Evolutionary conservation across 768 basidiomycete species (phyloP), one percentile per base, ranked within the genome.

Genomic region (Plicaturopsis crispa): DNA sequence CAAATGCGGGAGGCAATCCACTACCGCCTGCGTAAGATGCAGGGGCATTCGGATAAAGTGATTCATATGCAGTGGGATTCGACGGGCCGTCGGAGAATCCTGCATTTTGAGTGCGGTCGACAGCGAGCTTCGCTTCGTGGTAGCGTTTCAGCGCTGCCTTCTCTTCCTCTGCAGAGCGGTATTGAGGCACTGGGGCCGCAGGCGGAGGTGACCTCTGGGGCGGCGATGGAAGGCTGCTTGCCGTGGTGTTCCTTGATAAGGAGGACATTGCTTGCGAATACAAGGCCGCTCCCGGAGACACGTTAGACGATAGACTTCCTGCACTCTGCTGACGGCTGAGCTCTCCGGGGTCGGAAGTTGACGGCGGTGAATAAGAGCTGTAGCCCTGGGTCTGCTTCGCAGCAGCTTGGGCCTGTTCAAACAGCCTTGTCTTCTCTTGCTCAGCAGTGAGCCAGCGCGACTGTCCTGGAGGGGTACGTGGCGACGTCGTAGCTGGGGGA

Each of bases 141-240:
- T 84, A 89, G 42, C 77, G 64, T 46, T 54, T 66, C 39, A 87
- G 51, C 17, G 79, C 79, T 3, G 73, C 80, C 52, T 88, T 88
- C 58, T 89, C 86, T 51, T 84, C 72, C 43, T 78, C 80, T 0
- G 84, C 84, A 14, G 76, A 73, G 23, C 61, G 58, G 48, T 75
- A 83, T 21, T 70, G 69, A 21, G 75, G 72, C 3, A 66, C 52
- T 6, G 37, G 35, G 2, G 51, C 43, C 4, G 51, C 26, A 16
- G 46, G 38, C 5, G 54, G 41, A 28, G 26, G 26, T 28, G 26
- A 28, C 14, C 8, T 14, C 8, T 14, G 26, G n/a, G 26, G 44
- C 6, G 22, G 39, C 19, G 24, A 4, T 18, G 22, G 16, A 33
- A 16, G 22, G 21, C 18, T 24, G 14, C 5, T 35, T 19, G 39